Evolutionary conservation across 2,329 filamentous ascomycete genomes (phyloP), one percentile per base, ranked within the genome.

Genomic region (Exophiala mesophila): DNA sequence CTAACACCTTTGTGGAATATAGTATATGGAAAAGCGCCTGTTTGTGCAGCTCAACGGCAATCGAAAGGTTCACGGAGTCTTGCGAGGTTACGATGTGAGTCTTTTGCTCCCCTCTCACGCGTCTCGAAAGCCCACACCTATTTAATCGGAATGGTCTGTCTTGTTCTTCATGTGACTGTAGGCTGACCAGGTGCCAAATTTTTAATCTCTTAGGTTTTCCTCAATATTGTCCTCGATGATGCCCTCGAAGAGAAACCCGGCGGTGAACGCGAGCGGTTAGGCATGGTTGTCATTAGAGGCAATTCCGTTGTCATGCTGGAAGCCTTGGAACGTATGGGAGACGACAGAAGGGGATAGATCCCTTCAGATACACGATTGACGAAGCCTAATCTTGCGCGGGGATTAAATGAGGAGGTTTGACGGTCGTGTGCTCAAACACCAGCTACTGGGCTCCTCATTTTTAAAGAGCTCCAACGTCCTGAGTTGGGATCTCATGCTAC

Each of bases 241-340:
- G 90, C 92, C 15, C 81, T 95, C 34, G 92, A 98, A 66, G 89
- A 96, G 73, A 95, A 94, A 67, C 76, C 84, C 15, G 86, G 86
- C 49, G 88, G 88, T 47, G 88, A 94, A 71, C 96, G 95, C 70
- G 81, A 85, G 54, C 78, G 82, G 58, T 76, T 97, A 47, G 92
- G 92, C 63, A 95, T 94, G 84, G 86, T 94, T 49, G 90, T 96
- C 53, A 96, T 98, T 59, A 86, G 94, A 57, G 92, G 92, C 53
- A 98, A 98, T 70, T 95, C 90, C 2, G 89, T 98, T 18, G 89
- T 98, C 42, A 96, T 98, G 90, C 78, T 98, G 42, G 94, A 98
- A 69, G 53, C 53, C 3, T 39, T 55, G 16, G 53, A 55, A 41
- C 41, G 53, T 8, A 53, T 55, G 51, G 49, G 48, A 9, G 51